A percentile compares a stretch with the other conserved stretches of the same genome.
Evolutionary conservation across 1,284 basidiomycete genomes (phyloP).

Genomic region (Microbotryomycetes sp.): DNA sequence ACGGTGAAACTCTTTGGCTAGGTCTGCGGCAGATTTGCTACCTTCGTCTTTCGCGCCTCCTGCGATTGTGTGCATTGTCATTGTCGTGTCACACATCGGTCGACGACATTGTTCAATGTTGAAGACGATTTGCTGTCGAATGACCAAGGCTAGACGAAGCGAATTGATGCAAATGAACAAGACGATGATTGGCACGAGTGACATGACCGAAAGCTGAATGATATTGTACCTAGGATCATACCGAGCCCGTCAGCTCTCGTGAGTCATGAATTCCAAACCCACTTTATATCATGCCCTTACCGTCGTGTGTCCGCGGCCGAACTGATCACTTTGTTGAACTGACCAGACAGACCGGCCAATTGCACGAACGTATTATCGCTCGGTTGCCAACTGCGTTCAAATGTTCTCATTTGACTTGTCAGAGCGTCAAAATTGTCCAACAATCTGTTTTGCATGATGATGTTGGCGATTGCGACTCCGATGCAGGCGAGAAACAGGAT

Average conservation of each 20-base stretch:
- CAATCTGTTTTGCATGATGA: background rate
- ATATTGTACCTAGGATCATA: background rate
- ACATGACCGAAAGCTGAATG: background rate
- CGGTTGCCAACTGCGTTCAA: background rate
- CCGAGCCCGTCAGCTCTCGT: too few species aligned
- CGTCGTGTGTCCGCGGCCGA: too few species aligned
- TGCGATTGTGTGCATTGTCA: background rate
- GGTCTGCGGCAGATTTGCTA: background rate
- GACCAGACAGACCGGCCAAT: background rate
- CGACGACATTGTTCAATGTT: background rate
- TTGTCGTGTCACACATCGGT: background rate
- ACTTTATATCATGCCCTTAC: too few species aligned
- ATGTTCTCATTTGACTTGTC: background rate
- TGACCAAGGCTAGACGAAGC: background rate
- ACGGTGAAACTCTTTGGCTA: background rate
- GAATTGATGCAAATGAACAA: background rate
- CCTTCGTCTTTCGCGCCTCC: background rate
- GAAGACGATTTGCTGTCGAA: background rate
- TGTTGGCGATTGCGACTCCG: background rate
- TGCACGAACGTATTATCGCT: background rate
- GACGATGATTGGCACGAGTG: background rate
- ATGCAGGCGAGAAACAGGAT: constrained; percentile 6
- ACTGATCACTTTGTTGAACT: background rate
- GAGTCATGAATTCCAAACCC: too few species aligned
- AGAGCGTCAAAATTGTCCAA: background rate